Base-by-base conservation (phyloP, 1,139 yeast genomes). In the Lodderomyces parapsilosis region DNA sequence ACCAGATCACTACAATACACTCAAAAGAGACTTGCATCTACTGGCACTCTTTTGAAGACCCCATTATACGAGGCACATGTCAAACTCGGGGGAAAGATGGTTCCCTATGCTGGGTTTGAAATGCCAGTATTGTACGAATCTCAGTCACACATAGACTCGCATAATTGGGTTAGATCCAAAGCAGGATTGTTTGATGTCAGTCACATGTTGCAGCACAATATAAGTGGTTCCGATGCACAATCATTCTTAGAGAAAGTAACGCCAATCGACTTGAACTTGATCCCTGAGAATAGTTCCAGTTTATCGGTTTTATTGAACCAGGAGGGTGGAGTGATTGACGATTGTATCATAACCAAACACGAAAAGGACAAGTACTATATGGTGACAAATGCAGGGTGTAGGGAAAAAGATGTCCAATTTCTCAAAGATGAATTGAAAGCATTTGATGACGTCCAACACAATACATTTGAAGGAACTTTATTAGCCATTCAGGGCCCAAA, bases 351-450 rank as follows among this genome's bases (percentile, higher is more conserved):
- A 57, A 87, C 96, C 48, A 90, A 86, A 62, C 93, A 86, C 52
- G 82, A 74, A 2, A 85, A 85, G n/a, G 78, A 84, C 49, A 78
- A 80, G 28, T 91, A 76, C 62, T 90, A 90, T 62, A 81, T 93
- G 59, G 99, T 93, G n/a, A 91, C 98, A 41, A 93, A 93, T 62
- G 99, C 99, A 6, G 98, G 96, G 6, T 87, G 98, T 58, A 76
- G 96, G 49, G 93, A 79, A 3, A 84, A 86, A 60, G 98, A 91
- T 59, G 62, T 81, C 33, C 67, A 66, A 14, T 91, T 87, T 58
- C 69, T 93, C 54, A 67, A 72, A 38, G 57, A 65, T 2, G 84
- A 84, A 55, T 64, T 82, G 41, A 43, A 55, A 4, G 66, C 65
- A 1, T 77, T 71, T 52, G 59, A 56, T 43, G 72, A 71, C 43